Percentiles rank a stretch among this genome's conserved stretches.
Evolutionary conservation across 345 rosid species (phyloP).

Genomic region (Luvunga scandens): DNA sequence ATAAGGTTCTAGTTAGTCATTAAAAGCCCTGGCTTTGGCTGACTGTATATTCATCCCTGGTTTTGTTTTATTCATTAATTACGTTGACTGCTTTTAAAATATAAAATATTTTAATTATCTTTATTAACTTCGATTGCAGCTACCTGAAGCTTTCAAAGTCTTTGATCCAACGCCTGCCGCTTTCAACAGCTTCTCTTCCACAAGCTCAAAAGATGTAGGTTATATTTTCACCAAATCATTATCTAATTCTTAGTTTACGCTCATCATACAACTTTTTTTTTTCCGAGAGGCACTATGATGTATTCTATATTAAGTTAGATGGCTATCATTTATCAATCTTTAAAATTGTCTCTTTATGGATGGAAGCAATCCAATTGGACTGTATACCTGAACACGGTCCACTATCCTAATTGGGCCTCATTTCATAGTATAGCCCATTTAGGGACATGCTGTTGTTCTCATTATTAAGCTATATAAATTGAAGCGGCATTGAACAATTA

Average conservation of each 20-base stretch:
- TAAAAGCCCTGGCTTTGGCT: too few species aligned
- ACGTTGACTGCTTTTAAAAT: too few species aligned
- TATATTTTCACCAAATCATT: neutral
- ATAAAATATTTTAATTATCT: neutral
- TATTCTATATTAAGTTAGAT: too few species aligned
- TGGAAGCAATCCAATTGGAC: neutral
- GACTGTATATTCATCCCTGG: neutral
- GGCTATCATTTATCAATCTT: too few species aligned
- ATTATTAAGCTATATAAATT: neutral
- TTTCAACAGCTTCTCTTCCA: constrained; percentile 38
- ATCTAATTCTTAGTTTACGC: neutral
- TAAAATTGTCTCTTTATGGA: too few species aligned
- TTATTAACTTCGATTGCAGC: constrained; percentile 34
- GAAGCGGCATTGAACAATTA: neutral
- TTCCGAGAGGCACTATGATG: too few species aligned
- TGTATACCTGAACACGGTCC: neutral
- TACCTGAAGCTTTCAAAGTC: constrained; percentile 76
- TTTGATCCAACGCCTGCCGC: constrained; percentile 49
- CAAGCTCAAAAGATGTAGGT: constrained; percentile 66
- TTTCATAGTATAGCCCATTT: neutral
- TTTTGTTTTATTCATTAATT: too few species aligned
- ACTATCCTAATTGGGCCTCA: neutral
- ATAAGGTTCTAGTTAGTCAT: constrained; percentile 40
- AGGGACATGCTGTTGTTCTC: too few species aligned
- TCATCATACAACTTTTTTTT: neutral